Evolutionary conservation across 345 rosid genomes (phyloP), one percentile per base, ranked within the genome.

Genomic region (Kandelia obovata): DNA sequence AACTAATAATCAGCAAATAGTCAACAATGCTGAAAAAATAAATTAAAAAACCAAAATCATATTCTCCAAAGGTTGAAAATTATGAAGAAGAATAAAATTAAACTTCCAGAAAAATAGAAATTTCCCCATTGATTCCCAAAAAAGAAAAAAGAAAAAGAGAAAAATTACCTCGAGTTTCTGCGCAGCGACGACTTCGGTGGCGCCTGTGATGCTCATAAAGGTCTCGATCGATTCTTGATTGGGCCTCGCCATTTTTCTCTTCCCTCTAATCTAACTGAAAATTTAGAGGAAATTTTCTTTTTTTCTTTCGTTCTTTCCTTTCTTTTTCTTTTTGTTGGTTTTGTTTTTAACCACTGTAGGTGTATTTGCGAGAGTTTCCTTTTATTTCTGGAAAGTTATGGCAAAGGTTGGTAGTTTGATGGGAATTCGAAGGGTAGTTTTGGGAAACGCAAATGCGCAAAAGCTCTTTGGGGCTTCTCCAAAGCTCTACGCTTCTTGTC

Each of bases 121-220:
- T 7, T 7, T 9, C 21, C 19, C n/a, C 60, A 61, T 53, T 20
- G 23, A 73, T 35, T 16, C 16, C 6, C 6, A 66, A 52, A 49
- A 17, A 23, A 7, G 6, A 71, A 62, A 64, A 6, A 7, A 3
- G 15, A 56, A 23, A 39, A 37, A 11, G 19, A 46, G 11, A 37
- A 20, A 65, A 71, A 67, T 58, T 51, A 96, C 99, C 97, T 83
- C 86, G 39, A 95, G 87, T 70, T 78, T 92, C 62, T 79, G 88
- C 28, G 78, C 31, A 71, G 99, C 99, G 71, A 83, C 79, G 64
- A 85, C 66, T 66, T 89, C 90, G 6, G 94, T 30, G 74, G 70
- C 87, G 63, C 99, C 95, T 46, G 98, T 86, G 87, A 96, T 92
- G 88, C 87, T 83, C 37, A 83, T 83, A 79, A 96, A 96, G 47